phyloP scores from a whole-genome alignment of 1,139 yeast genomes.

The Geotrichum siamense region DNA sequence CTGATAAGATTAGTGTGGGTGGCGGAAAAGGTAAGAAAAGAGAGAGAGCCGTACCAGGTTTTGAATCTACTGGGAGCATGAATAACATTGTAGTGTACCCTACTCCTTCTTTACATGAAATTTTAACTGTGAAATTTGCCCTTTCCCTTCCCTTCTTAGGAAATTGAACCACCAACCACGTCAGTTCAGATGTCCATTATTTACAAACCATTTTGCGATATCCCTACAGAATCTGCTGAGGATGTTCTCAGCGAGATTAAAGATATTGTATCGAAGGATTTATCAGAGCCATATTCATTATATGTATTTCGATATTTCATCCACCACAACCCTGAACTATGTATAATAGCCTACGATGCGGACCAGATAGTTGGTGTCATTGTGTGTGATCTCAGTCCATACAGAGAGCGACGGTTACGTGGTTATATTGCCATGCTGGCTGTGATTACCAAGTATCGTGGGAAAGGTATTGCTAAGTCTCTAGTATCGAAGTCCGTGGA shows the following conservation, averaged over 20 bases:
- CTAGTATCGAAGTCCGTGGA: conserved; percentile 59
- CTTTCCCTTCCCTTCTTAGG: background rate
- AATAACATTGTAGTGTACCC: too few species aligned
- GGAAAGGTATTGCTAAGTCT: conserved; percentile 71
- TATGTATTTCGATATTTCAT: conserved; percentile 65
- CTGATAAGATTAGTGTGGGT: background rate
- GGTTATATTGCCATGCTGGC: conserved; percentile 98
- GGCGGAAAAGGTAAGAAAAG: background rate
- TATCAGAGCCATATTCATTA: conserved; percentile 67
- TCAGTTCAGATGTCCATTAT: conserved; percentile 3
- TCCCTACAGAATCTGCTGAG: conserved; percentile 27
- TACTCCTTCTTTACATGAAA: background rate
- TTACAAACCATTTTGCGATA: conserved; percentile 22
- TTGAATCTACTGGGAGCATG: too few species aligned
- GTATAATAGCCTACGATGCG: conserved; percentile 37
- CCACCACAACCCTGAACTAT: conserved; percentile 61
- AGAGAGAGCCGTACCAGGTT: too few species aligned
- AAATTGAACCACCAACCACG: background rate
- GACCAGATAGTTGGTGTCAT: conserved; percentile 62
- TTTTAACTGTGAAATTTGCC: background rate
- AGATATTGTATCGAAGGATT: conserved; percentile 48
- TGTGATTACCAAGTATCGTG: conserved; percentile 62
- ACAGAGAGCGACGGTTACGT: conserved; percentile 55
- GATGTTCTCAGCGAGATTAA: conserved; percentile 34
- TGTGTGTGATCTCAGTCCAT: conserved; percentile 76